Percentiles rank a stretch among this genome's conserved stretches.
Conservation (phyloP, 2,329 filamentous ascomycete species). For the Beauveria asiatica region DNA sequence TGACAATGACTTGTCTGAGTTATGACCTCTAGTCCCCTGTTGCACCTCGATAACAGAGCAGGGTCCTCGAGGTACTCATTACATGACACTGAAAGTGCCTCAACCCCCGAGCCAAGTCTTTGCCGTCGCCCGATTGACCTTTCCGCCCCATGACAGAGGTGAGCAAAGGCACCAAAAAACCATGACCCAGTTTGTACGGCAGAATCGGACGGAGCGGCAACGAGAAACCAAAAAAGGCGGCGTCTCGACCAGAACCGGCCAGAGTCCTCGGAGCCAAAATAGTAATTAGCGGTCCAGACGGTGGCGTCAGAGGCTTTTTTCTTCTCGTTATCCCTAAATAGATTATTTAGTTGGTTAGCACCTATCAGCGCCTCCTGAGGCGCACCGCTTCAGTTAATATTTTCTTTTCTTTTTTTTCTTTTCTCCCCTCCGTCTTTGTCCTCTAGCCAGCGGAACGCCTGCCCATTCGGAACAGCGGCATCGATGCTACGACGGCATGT, state of each 20-base stretch:
- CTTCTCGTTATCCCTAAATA: neutral
- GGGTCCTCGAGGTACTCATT: neutral
- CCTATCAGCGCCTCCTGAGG: neutral
- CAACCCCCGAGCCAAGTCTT: neutral
- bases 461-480: constrained; percentile 8
- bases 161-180: neutral
- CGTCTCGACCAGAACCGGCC: constrained; percentile 2
- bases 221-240: neutral
- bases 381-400: neutral
- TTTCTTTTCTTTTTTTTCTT: too few species aligned
- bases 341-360: too few species aligned
- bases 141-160: neutral
- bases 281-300: constrained; percentile 7
- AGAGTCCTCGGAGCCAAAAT: constrained; percentile 1
- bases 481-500: neutral
- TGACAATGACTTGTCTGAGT: neutral
- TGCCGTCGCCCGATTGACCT: neutral
- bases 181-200: neutral
- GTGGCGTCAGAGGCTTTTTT: constrained; percentile 9
- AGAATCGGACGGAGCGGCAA: constrained; percentile 1
- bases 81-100: constrained; percentile 4
- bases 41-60: neutral
- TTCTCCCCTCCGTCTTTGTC: too few species aligned
- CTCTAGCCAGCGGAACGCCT: neutral
- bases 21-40: neutral